Base-by-base conservation (phyloP, 495 filamentous ascomycete species). In the Penicilliopsis zonata region DNA sequence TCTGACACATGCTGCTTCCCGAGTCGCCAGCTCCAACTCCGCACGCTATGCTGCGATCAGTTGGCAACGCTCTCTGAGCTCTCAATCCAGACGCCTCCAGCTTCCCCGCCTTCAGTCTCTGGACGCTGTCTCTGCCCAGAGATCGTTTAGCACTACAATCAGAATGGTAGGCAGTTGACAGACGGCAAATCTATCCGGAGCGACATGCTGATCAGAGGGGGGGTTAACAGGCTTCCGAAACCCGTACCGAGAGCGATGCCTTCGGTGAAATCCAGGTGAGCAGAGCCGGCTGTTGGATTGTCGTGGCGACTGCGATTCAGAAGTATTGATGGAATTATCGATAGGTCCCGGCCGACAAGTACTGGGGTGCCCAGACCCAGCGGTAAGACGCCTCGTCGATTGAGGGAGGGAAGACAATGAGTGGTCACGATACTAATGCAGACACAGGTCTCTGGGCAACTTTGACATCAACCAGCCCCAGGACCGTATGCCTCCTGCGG, bases 311-410 rank as follows among this genome's bases (percentile, higher is more conserved):
- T 29, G 27, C 17, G 15, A 26, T 18, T n/a, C 18, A 34, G 31
- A 41, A n/a, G 12, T 36, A 33, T 48, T 55, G 35, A 59, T 27
- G 16, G 14, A 30, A 32, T 20, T 35, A 15, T 31, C 25, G 30
- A 17, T 67, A 86, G 66, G 92, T 98, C 37, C 72, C 82, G 25
- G 70, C 75, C 33, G 85, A 90, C 77, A 92, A 82, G 69, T 98
- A 98, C 72, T 98, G 92, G 90, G 90, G 90, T 52, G 90, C 90
- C 30, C 90, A 98, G 65, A 98, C 90, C 38, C 82, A 98, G 72
- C 77, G 90, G 59, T 74, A 70, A 52, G 67, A 35, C 23, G 36
- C 28, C 18, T n/a, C 9, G n/a, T n/a, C n/a, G n/a, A n/a, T n/a
- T n/a, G n/a, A n/a, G n/a, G n/a, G n/a, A n/a, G n/a, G n/a, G 28